Evolutionary conservation across 2,329 filamentous ascomycete genomes (phyloP).

Genomic region (Acrocalymma vagum): DNA sequence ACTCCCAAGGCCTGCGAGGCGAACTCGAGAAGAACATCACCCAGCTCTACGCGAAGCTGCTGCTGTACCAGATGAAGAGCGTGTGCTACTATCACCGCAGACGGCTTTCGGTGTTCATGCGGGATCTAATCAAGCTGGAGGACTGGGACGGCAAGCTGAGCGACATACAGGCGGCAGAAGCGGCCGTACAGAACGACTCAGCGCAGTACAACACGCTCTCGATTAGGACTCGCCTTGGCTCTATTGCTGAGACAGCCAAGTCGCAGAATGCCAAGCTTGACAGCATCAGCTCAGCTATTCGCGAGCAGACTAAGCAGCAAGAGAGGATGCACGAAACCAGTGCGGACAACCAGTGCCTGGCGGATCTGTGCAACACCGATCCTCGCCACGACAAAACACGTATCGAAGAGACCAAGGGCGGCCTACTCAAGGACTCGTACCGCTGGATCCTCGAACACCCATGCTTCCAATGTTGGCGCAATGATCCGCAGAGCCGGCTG

Average conservation of each 20-base stretch:
- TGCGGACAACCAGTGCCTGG: no score
- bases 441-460: conserved; percentile 30
- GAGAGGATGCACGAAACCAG: no score
- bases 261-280: conserved; percentile 5
- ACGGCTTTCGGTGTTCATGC: conserved; percentile 31
- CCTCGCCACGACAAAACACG: conserved; percentile 13
- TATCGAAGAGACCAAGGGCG: conserved; percentile 13
- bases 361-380: conserved; percentile 13
- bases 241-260: conserved; percentile 7
- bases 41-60: conserved; percentile 49
- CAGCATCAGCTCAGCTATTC: conserved; percentile 4
- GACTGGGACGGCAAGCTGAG: conserved; percentile 46
- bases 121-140: conserved; percentile 41
- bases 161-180: conserved; percentile 39
- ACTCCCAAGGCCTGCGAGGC: conserved; percentile 12
- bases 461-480: conserved; percentile 29
- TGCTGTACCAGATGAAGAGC: conserved; percentile 54
- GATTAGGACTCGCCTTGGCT: conserved; percentile 5
- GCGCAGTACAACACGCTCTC: conserved; percentile 14
- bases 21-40: conserved; percentile 36
- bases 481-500: conserved; percentile 29
- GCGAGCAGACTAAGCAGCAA: conserved; percentile 4
- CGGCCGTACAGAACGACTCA: conserved; percentile 11
- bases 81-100: conserved; percentile 47
- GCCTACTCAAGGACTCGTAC: conserved; percentile 12